These are phyloP conservation scores for Pseudogymnoascus sp. DNA, from an alignment of 2,329 filamentous ascomycete species.

Conservation along the genomic window DNA sequence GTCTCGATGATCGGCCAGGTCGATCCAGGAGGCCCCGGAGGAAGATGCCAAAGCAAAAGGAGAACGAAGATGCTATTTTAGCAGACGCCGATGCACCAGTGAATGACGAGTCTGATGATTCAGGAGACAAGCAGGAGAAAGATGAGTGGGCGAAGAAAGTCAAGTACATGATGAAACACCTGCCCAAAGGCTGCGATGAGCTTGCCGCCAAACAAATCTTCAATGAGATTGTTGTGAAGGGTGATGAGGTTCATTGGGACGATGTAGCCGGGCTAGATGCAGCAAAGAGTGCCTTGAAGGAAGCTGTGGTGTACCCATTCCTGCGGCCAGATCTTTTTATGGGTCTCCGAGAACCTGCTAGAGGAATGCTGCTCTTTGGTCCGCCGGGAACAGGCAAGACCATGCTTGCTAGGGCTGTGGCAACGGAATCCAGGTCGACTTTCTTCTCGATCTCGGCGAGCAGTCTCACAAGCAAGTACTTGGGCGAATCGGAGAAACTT, in stretches of 20 bases:
- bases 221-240: slow-evolving; percentile 90
- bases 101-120: slow-evolving; percentile 33
- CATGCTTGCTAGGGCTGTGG: slow-evolving; percentile 90
- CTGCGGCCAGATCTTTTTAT: slow-evolving; percentile 91
- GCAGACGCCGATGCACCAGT: slow-evolving; percentile 33
- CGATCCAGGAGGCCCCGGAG: slow-evolving; percentile 24
- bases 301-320: slow-evolving; percentile 96
- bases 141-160: slow-evolving; percentile 54
- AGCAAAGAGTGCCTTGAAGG: slow-evolving; percentile 85
- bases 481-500: slow-evolving; percentile 93
- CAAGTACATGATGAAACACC: slow-evolving; percentile 59
- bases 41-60: slow-evolving; percentile 24
- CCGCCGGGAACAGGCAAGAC: slow-evolving; percentile 98
- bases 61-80: slow-evolving; percentile 28
- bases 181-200: slow-evolving; percentile 76
- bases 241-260: slow-evolving; percentile 89
- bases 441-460: slow-evolving; percentile 97
- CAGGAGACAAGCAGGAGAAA: slow-evolving; percentile 34
- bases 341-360: slow-evolving; percentile 84
- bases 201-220: slow-evolving; percentile 82
- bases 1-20: slow-evolving; percentile 25
- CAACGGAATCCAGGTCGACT: slow-evolving; percentile 87
- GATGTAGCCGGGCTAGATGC: slow-evolving; percentile 87
- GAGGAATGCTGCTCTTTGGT: slow-evolving; percentile 92
- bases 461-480: slow-evolving; percentile 88